Evolutionary conservation across 345 rosid species (phyloP).

Genomic region (Gynandropsis gynandra): DNA sequence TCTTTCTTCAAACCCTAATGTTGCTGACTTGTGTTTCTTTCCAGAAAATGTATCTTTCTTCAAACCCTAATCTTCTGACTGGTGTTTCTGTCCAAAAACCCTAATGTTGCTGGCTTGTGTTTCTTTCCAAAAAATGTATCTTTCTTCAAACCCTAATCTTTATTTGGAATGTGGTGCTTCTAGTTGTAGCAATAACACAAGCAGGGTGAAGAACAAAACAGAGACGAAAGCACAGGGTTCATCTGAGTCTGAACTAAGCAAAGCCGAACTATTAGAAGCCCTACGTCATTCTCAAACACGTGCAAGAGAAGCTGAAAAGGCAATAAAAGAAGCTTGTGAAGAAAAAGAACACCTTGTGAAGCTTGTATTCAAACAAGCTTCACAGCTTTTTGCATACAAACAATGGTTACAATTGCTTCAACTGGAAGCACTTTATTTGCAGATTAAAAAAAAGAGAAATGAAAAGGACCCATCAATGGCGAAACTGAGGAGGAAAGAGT

Average conservation of each 20-base stretch:
- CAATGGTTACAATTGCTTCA: constrained; percentile 86
- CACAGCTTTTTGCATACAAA: constrained; percentile 86
- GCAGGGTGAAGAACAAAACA: constrained; percentile 17
- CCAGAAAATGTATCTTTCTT: too few relatives aligned
- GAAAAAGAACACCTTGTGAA: constrained; percentile 78
- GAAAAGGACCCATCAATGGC: constrained; percentile 31
- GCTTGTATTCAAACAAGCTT: constrained; percentile 88
- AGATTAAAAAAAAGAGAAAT: constrained; percentile 44
- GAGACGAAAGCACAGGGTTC: constrained; percentile 12
- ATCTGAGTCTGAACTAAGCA: constrained; percentile 46
- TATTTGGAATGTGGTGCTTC: too few relatives aligned
- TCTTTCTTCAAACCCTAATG: too few relatives aligned
- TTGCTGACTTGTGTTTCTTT: too few relatives aligned
- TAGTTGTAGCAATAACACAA: neutral
- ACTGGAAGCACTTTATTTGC: constrained; percentile 61
- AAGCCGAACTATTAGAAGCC: constrained; percentile 77
- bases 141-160: too few relatives aligned
- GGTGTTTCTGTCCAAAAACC: too few relatives aligned
- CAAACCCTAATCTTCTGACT: too few relatives aligned
- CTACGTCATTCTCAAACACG: constrained; percentile 90
- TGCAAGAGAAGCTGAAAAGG: constrained; percentile 92
- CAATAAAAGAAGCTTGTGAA: constrained; percentile 60
- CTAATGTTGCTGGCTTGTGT: too few relatives aligned
- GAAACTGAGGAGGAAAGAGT: constrained; percentile 15
- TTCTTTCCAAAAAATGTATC: too few relatives aligned